Conservation (phyloP, 148 eudicot species). For the Camellia sinensis region DNA sequence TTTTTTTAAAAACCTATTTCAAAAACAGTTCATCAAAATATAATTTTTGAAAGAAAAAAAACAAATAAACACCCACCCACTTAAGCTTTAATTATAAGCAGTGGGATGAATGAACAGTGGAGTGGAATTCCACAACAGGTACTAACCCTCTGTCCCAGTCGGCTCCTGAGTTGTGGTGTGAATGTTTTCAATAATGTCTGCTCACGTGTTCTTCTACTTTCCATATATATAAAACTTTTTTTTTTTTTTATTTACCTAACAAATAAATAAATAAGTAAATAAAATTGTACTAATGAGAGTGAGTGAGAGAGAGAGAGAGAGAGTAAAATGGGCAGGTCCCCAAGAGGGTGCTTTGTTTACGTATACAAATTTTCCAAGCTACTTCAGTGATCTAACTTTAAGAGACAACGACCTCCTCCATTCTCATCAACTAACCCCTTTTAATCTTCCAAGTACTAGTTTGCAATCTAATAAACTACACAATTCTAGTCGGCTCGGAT, state of each 20-base stretch:
- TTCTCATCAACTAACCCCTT: background rate
- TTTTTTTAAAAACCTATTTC: no score
- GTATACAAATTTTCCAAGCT: background rate
- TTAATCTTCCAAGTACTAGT: background rate
- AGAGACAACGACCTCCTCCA: slow-evolving; percentile 12
- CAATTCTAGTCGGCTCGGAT: background rate
- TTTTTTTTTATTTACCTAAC: no score
- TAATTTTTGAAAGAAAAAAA: no score
- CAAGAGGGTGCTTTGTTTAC: background rate
- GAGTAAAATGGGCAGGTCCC: background rate
- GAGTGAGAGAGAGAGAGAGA: no score
- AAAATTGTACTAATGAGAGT: background rate
- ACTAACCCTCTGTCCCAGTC: background rate
- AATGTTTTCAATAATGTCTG: background rate
- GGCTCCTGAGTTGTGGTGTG: background rate
- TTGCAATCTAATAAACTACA: background rate
- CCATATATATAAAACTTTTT: background rate
- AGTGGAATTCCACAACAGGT: background rate
- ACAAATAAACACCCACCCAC: no score
- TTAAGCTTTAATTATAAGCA: no score
- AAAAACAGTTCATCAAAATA: no score
- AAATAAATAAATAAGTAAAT: no score
- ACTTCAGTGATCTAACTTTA: background rate
- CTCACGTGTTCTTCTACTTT: background rate
- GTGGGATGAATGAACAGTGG: background rate